These are phyloP conservation scores for Ilex aquifolium DNA, from an alignment of 257 asterid genomes.

Conservation along the genomic window DNA sequence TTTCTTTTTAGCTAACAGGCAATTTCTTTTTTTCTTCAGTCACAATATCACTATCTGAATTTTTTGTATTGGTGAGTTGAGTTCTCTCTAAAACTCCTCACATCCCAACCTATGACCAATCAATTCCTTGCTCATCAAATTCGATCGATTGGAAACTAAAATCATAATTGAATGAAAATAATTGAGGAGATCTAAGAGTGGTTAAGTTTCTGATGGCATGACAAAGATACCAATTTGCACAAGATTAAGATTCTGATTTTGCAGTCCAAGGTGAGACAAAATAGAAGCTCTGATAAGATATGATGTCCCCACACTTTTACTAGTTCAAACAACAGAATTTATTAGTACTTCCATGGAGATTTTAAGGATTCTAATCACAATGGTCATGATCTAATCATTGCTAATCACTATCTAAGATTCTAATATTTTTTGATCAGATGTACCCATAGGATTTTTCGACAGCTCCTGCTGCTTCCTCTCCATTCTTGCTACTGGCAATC, in stretches of 20 bases:
- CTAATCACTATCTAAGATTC: conserved; percentile 1
- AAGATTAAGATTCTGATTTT: conserved; percentile 43
- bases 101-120: neutral
- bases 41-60: too few species aligned
- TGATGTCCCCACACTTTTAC: conserved; percentile 23
- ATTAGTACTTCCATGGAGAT: conserved; percentile 15
- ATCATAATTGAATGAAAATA: neutral
- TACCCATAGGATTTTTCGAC: too few species aligned
- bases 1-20: neutral
- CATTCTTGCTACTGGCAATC: too few species aligned
- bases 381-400: conserved; percentile 18
- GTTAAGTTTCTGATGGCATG: conserved; percentile 27
- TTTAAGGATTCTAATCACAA: conserved; percentile 18
- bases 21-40: too few species aligned
- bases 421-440: neutral
- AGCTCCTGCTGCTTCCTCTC: too few species aligned
- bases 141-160: conserved; percentile 1
- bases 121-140: neutral
- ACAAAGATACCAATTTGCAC: conserved; percentile 21
- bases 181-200: conserved; percentile 26
- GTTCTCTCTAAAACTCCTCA: neutral
- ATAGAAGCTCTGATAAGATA: conserved; percentile 31
- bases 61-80: neutral
- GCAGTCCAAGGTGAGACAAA: conserved; percentile 21
- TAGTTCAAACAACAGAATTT: conserved; percentile 19